Base-by-base conservation (phyloP, 2,329 filamentous ascomycete species). In the Nemania sp. region DNA sequence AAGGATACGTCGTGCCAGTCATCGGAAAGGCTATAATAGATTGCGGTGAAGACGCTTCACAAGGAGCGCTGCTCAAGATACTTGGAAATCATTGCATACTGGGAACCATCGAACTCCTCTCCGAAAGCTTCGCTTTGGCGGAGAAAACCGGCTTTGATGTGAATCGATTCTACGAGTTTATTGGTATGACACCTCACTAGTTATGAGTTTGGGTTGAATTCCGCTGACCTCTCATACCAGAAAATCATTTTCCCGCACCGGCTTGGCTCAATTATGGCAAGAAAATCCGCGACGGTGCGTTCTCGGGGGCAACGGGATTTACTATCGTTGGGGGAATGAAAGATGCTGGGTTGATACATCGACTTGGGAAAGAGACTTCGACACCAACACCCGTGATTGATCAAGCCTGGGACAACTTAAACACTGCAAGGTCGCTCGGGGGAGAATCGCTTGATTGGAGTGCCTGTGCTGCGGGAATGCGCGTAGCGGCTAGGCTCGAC, bases 361-460 rank as follows among this genome's bases (percentile, higher is more conserved):
- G 57, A 7, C 57, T 60, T 52, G 57, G 57, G 6, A 47, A 15
- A 18, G 47, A 61, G 47, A 52, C 47, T 15, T 26, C 32, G 5
- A 61, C 58, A 7, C 47, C 58, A 61, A 61, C 47, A 27, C 58
- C 47, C 4, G 27, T 52, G 0, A 53, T 61, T 20, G 58, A 61
- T 24, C 58, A 61, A 22, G 47, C 47, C n/a, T 61, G 47, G 58
- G 52, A 43, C 22, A 20, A 61, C 15, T 32, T 61, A 22, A 29
- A 29, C 26, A 52, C 32, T 27, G 47, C 47, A 20, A 53, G 4
- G 47, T 22, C 20, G 22, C 45, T 52, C 29, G 58, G 58, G 27
- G 58, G 47, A n/a, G 47, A 53, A 15, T 29, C n/a, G 22, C 58
- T 61, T 41, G 58, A 61, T n/a, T 61, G 22, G 58, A 61, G 58